Evolutionary conservation across 1,139 yeast genomes (phyloP).

Genomic region (Saccharomyces uvarum): DNA sequence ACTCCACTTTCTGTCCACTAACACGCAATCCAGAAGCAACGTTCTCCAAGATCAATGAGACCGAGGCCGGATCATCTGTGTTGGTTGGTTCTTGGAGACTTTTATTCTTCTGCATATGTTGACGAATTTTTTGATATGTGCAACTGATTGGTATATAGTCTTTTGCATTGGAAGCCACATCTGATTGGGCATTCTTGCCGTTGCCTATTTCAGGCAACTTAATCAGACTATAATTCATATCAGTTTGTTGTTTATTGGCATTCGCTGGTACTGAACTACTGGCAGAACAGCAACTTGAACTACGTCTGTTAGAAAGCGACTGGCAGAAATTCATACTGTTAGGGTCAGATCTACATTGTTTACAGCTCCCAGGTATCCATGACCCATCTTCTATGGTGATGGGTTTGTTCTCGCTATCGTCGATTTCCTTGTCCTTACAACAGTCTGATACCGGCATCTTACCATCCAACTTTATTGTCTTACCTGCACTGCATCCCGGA

Average conservation of each 20-base stretch:
- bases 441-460: neutral
- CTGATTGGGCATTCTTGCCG: neutral
- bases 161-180: neutral
- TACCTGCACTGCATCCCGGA: neutral
- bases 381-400: neutral
- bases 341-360: slow-evolving; percentile 44
- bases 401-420: neutral
- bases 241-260: slow-evolving; percentile 1
- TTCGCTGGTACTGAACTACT: neutral
- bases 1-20: slow-evolving; percentile 12
- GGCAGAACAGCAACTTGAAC: neutral
- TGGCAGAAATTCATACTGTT: slow-evolving; percentile 12
- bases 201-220: neutral
- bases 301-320: slow-evolving; percentile 6
- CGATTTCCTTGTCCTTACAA: neutral
- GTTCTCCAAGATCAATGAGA: slow-evolving; percentile 5
- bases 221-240: neutral
- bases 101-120: slow-evolving; percentile 10
- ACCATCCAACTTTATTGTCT: neutral
- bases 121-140: slow-evolving; percentile 14
- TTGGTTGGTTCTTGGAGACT: neutral
- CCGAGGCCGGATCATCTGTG: neutral
- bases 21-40: slow-evolving; percentile 8
- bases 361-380: slow-evolving; percentile 83
- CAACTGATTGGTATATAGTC: slow-evolving; percentile 9